phyloP scores from a whole-genome alignment of 768 basidiomycete species.

The Clavulina sp. region DNA sequence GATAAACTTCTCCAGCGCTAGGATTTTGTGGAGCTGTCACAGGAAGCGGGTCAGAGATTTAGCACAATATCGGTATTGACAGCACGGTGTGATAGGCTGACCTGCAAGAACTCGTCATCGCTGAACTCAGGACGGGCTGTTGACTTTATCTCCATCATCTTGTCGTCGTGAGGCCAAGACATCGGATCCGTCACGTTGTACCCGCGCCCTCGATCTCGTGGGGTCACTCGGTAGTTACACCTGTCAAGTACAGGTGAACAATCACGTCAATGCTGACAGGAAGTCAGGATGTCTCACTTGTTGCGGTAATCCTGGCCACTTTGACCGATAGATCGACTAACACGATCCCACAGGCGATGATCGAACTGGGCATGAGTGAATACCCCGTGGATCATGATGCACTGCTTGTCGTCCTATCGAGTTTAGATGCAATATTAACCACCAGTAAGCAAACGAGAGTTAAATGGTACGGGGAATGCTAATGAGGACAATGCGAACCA shows the following conservation, averaged over 20 bases:
- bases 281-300: constrained; percentile 21
- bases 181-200: background rate
- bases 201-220: background rate
- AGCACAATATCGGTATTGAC: background rate
- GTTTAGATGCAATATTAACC: background rate
- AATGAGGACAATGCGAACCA: background rate
- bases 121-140: background rate
- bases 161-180: background rate
- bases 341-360: constrained; percentile 28
- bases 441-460: background rate
- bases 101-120: constrained; percentile 2
- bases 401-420: constrained; percentile 25
- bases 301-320: constrained; percentile 36
- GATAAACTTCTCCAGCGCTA: background rate
- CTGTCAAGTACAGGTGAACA: background rate
- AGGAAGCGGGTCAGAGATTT: background rate
- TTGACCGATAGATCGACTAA: constrained; percentile 26
- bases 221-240: background rate
- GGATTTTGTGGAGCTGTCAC: background rate
- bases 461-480: background rate
- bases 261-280: background rate
- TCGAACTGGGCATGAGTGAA: constrained; percentile 32
- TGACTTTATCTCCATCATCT: background rate
- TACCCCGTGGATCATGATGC: constrained; percentile 32
- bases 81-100: no score